Evolutionary conservation across 768 basidiomycete genomes (phyloP).

Genomic region (Fistulinella prunicolor): DNA sequence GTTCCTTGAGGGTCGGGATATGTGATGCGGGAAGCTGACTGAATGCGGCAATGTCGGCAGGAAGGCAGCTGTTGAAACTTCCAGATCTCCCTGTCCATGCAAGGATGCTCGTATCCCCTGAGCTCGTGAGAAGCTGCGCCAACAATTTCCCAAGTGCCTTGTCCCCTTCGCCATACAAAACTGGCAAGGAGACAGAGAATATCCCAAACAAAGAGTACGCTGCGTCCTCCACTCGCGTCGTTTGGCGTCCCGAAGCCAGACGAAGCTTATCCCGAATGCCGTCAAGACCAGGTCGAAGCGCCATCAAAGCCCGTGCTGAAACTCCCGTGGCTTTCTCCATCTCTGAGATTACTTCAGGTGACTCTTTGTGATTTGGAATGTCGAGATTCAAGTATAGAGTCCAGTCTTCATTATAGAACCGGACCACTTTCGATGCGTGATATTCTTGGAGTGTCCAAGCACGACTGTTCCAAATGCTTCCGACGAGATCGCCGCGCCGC

Average conservation of each 20-base stretch:
- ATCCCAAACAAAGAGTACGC: slow-evolving; percentile 9
- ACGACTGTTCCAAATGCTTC: slow-evolving; percentile 3
- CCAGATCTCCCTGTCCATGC: slow-evolving; percentile 10
- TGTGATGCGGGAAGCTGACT: background rate
- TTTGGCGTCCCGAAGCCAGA: slow-evolving; percentile 2
- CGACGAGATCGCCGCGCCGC: background rate
- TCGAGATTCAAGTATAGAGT: slow-evolving; percentile 2
- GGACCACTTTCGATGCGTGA: slow-evolving; percentile 7
- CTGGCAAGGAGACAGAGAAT: slow-evolving; percentile 1
- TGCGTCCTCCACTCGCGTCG: slow-evolving; percentile 3
- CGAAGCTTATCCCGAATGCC: background rate
- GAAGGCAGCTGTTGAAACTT: slow-evolving; percentile 8
- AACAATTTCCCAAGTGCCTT: slow-evolving; percentile 2
- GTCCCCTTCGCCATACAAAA: slow-evolving; percentile 8
- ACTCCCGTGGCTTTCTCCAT: background rate
- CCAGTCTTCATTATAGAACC: slow-evolving; percentile 13
- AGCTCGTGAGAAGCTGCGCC: slow-evolving; percentile 7
- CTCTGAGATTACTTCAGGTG: background rate
- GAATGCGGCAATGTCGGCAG: background rate
- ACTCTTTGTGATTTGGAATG: background rate
- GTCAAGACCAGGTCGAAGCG: background rate
- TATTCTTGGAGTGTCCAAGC: slow-evolving; percentile 12
- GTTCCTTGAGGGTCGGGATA: background rate
- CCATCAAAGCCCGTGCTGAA: background rate
- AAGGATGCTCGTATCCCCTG: slow-evolving; percentile 7